These are phyloP conservation scores for Diplodia scrobiculata DNA, from an alignment of 2,329 filamentous ascomycete species.

Conservation along the genomic window DNA sequence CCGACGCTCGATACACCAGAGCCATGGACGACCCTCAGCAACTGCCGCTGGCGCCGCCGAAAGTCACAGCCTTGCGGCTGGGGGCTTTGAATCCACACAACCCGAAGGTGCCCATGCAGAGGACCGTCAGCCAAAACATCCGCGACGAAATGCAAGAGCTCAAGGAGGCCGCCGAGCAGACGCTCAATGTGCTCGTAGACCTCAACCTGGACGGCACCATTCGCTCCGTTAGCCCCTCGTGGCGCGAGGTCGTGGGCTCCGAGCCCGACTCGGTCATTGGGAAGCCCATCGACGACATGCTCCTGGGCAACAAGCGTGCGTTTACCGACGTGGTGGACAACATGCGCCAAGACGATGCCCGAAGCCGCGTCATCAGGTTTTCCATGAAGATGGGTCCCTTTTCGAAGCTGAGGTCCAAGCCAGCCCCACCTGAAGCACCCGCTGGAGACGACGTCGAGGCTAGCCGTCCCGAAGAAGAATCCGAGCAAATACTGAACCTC, in stretches of 20 bases:
- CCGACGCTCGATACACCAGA: slow-evolving; percentile 15
- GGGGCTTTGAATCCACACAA: slow-evolving; percentile 41
- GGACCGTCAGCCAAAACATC: slow-evolving; percentile 81
- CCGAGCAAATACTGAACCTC: slow-evolving; percentile 66
- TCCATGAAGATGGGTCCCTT: slow-evolving; percentile 43
- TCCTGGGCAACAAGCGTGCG: slow-evolving; percentile 75
- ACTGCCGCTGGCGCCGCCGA: slow-evolving; percentile 47
- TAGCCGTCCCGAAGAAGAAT: slow-evolving; percentile 39
- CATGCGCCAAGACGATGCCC: slow-evolving; percentile 87
- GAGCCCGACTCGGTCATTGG: slow-evolving; percentile 71
- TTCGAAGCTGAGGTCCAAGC: slow-evolving; percentile 41
- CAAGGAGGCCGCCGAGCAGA: slow-evolving; percentile 93
- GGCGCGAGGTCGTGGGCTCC: slow-evolving; percentile 89
- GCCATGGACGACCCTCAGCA: slow-evolving; percentile 33
- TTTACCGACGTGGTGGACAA: slow-evolving; percentile 83
- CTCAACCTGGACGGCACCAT: slow-evolving; percentile 86
- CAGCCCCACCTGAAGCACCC: slow-evolving; percentile 35
- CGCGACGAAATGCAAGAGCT: slow-evolving; percentile 91
- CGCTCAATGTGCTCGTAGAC: slow-evolving; percentile 93
- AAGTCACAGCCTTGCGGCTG: slow-evolving; percentile 48
- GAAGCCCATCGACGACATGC: slow-evolving; percentile 74
- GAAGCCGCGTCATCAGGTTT: slow-evolving; percentile 69
- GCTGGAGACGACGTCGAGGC: slow-evolving; percentile 39
- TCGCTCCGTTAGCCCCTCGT: slow-evolving; percentile 95
- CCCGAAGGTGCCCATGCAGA: slow-evolving; percentile 52